Conservation (phyloP, 208 protist genomes). For the Tetramitus jugosus region DNA sequence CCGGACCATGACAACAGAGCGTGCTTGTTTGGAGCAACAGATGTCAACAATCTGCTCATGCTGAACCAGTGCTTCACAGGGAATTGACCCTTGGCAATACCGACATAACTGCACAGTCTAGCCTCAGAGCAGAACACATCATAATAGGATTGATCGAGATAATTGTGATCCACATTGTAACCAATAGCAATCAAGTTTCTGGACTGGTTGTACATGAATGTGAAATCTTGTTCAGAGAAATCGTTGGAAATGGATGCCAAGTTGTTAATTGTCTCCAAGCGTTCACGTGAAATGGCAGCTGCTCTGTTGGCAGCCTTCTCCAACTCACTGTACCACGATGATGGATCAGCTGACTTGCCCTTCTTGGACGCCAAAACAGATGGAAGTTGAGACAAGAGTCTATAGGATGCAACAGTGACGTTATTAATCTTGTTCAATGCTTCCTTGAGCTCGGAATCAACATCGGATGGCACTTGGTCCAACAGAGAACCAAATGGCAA, state of each 20-base stretch:
- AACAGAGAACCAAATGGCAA: no score
- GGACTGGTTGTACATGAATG: background rate
- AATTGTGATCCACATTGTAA: conserved; percentile 4
- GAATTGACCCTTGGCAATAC: conserved; percentile 6
- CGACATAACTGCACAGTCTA: conserved; percentile 11
- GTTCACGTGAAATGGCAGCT: background rate
- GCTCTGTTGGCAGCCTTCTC: background rate
- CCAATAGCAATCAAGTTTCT: conserved; percentile 5
- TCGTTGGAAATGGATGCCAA: background rate
- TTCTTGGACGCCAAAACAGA: no score
- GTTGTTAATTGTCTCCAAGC: background rate
- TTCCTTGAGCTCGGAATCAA: no score
- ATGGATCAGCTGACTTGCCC: no score
- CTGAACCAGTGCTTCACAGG: conserved; percentile 20
- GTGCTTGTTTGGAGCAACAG: background rate
- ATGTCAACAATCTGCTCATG: background rate
- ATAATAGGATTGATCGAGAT: conserved; percentile 3
- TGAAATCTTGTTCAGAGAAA: conserved; percentile 13
- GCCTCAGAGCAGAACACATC: conserved; percentile 15
- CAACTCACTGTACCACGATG: background rate
- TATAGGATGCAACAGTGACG: no score
- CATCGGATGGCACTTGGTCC: no score
- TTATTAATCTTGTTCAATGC: no score
- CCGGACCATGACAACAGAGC: conserved; percentile 18
- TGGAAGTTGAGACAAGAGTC: no score